phyloP scores from a whole-genome alignment of 257 asterid genomes.

The Gynochthodes officinalis region DNA sequence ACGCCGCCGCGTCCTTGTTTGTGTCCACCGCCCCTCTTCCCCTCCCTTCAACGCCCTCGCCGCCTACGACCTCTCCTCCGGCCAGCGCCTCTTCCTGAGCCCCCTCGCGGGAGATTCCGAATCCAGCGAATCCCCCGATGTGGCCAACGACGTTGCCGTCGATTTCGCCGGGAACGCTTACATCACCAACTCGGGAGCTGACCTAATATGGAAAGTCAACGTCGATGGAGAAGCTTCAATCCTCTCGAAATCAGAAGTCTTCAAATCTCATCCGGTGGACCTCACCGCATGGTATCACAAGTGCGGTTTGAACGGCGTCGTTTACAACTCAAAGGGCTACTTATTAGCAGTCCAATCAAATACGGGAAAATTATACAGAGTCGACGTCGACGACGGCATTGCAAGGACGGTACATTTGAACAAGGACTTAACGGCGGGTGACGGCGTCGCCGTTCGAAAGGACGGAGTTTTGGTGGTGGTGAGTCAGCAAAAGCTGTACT shows the following conservation, averaged over 20 bases:
- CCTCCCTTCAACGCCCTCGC: conserved; percentile 57
- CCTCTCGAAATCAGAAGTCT: conserved; percentile 41
- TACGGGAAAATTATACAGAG: conserved; percentile 64
- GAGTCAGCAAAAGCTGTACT: conserved; percentile 47
- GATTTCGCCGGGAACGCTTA: conserved; percentile 71
- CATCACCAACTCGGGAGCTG: conserved; percentile 62
- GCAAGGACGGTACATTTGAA: conserved; percentile 51
- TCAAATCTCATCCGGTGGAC: conserved; percentile 42
- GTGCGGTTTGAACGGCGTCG: conserved; percentile 66
- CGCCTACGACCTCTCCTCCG: conserved; percentile 49
- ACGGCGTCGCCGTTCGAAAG: conserved; percentile 52
- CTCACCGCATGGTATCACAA: conserved; percentile 14
- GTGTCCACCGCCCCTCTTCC: conserved; percentile 37
- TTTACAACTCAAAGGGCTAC: conserved; percentile 58
- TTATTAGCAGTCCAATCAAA: conserved; percentile 64
- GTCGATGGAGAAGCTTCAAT: conserved; percentile 50
- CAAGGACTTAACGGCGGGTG: conserved; percentile 53
- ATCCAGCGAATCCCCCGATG: conserved; percentile 21
- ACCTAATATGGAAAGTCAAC: conserved; percentile 58
- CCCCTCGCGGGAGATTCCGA: conserved; percentile 30
- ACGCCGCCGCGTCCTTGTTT: conserved; percentile 64
- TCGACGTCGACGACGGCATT: conserved; percentile 58
- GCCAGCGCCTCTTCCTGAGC: conserved; percentile 44
- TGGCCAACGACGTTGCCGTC: conserved; percentile 54
- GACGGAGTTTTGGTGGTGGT: conserved; percentile 82